phyloP scores from a whole-genome alignment of 2,329 filamentous ascomycete species.

The Fusarium kyushuense region DNA sequence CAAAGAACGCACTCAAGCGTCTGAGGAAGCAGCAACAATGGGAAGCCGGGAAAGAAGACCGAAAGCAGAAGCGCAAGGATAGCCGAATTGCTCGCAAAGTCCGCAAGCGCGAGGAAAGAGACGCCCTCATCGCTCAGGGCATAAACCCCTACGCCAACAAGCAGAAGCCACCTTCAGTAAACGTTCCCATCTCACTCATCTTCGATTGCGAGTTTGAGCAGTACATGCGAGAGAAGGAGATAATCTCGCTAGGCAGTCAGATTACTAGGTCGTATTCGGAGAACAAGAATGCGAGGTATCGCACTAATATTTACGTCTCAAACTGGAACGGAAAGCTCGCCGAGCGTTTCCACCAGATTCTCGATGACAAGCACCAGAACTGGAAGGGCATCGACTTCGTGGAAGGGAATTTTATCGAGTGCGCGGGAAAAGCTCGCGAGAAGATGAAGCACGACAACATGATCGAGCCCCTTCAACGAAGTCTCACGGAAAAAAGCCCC shows the following conservation, averaged over 20 bases:
- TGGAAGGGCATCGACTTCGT: constrained; percentile 85
- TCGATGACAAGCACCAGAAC: constrained; percentile 76
- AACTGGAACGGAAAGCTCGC: constrained; percentile 82
- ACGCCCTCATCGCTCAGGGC: constrained; percentile 62
- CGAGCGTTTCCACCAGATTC: constrained; percentile 81
- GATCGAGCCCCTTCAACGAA: constrained; percentile 66
- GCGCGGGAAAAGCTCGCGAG: constrained; percentile 72
- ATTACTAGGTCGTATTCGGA: constrained; percentile 91
- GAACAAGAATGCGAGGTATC: constrained; percentile 76
- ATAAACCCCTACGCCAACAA: constrained; percentile 55
- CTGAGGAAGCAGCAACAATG: constrained; percentile 77
- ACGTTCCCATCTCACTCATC: constrained; percentile 82
- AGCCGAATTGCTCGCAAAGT: constrained; percentile 63
- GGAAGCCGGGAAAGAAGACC: constrained; percentile 76
- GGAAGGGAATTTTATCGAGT: constrained; percentile 78
- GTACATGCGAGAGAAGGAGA: constrained; percentile 88
- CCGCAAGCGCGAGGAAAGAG: constrained; percentile 63
- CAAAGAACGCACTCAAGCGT: constrained; percentile 90
- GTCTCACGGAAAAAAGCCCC: constrained; percentile 46
- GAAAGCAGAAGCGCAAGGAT: constrained; percentile 66
- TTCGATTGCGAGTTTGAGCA: constrained; percentile 94
- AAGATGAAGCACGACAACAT: constrained; percentile 74
- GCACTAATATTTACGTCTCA: constrained; percentile 79
- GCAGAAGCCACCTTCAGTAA: constrained; percentile 57
- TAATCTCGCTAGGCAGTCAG: constrained; percentile 84